Evolutionary conservation across 1,139 yeast genomes (phyloP).

Genomic region (Blastobotrys proliferans): DNA sequence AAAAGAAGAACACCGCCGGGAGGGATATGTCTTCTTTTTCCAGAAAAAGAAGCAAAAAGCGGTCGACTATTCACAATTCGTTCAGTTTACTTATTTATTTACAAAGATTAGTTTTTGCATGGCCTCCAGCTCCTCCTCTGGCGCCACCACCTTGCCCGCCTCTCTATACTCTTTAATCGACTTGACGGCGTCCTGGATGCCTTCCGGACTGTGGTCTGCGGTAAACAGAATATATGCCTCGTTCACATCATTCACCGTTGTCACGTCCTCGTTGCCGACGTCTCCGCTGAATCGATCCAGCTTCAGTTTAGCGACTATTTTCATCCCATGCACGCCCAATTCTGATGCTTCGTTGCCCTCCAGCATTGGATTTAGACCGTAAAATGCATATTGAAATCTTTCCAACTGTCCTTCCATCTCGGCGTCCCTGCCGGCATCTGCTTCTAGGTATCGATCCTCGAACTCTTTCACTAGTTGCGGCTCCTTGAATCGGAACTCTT

Average conservation of each 20-base stretch:
- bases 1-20: not conserved
- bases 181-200: conserved; percentile 48
- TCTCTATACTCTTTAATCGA: conserved; percentile 42
- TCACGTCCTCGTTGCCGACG: conserved; percentile 18
- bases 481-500: conserved; percentile 43
- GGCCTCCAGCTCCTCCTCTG: conserved; percentile 17
- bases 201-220: conserved; percentile 45
- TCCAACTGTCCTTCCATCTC: conserved; percentile 65
- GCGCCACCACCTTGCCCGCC: conserved; percentile 13
- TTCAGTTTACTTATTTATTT: conserved; percentile 1
- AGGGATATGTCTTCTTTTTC: no score
- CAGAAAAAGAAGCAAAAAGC: no score
- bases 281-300: conserved; percentile 43
- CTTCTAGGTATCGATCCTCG: conserved; percentile 52
- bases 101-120: conserved; percentile 1
- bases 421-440: conserved; percentile 53
- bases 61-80: no score
- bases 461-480: conserved; percentile 54
- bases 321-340: conserved; percentile 63
- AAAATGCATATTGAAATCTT: conserved; percentile 75
- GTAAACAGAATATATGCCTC: conserved; percentile 50
- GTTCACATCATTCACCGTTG: conserved; percentile 40
- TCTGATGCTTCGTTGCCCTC: conserved; percentile 52
- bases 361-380: conserved; percentile 63
- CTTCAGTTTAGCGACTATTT: conserved; percentile 64